Base-by-base conservation (phyloP, 2,329 filamentous ascomycete species). In the Beauveria asiatica region DNA sequence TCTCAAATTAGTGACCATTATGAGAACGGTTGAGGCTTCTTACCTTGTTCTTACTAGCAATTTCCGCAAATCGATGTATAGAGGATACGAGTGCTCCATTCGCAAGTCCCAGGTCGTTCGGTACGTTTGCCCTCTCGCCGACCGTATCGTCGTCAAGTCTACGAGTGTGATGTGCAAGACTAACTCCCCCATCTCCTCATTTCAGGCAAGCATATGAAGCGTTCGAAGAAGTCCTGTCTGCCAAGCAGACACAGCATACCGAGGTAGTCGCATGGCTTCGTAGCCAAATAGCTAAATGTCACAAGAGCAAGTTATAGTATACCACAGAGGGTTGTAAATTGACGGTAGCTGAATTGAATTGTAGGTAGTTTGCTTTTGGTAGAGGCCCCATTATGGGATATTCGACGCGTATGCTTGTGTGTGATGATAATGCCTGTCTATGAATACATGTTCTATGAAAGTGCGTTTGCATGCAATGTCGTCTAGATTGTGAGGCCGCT, bases 241-340 rank as follows among this genome's bases (percentile, higher is more conserved):
- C 79, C 65, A 90, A 88, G 70, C 92, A 96, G 78, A 86, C 87
- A 39, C 81, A 79, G 59, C 90, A 91, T 72, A 68, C 68, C 5
- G 73, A 74, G 33, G 80, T 92, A 16, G 72, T 97, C 61, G 71
- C 70, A 37, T 96, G 90, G 90, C 73, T 96, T 62, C 77, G 80
- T 7, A 69, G 63, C 16, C 76, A 83, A 65, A 73, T 76, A 17
- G 67, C 67, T 41, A 75, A 72, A 55, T 69, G 80, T 39, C 60
- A 62, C 6, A 60, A 8, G 17, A 41, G 9, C 8, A 27, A 13
- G 62, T 1, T 57, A 41, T 13, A 64, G 61, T 54, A 59, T 17
- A 2, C 16, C n/a, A 25, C 11, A 3, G 6, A 19, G 13, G 2
- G 30, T 27, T 7, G 11, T 9, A 21, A 17, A 13, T 9, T 17